Percentiles rank a stretch among this genome's conserved stretches.
phyloP scores from a whole-genome alignment of 768 basidiomycete genomes.

The Leccinum subgranulosum region DNA sequence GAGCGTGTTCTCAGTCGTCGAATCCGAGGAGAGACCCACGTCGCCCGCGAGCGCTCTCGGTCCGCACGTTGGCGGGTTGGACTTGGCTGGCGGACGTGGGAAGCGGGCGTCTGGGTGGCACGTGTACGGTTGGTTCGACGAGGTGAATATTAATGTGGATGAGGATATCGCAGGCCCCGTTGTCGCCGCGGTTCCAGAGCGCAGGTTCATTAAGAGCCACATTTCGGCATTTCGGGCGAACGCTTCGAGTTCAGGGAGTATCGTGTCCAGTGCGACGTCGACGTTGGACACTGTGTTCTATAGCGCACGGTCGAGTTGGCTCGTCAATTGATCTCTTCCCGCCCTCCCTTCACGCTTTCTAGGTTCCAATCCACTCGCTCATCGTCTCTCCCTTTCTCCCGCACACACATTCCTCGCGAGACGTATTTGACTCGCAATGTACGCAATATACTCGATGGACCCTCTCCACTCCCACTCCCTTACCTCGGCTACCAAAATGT shows the following conservation, averaged over 20 bases:
- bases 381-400: not conserved
- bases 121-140: constrained; percentile 15
- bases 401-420: not conserved
- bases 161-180: not conserved
- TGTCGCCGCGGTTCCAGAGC: not conserved
- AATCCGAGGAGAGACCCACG: constrained; percentile 4
- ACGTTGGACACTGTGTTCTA: constrained; percentile 28
- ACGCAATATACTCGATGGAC: not conserved
- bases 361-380: not conserved
- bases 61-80: constrained; percentile 28
- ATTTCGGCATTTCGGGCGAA: constrained; percentile 10
- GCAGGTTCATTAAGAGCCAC: constrained; percentile 10
- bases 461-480: not conserved
- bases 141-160: not conserved
- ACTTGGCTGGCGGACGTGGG: constrained; percentile 28
- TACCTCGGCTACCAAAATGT: not conserved
- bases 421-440: not conserved
- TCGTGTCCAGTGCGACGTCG: constrained; percentile 10
- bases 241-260: constrained; percentile 9
- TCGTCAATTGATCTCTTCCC: constrained; percentile 7
- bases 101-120: constrained; percentile 35
- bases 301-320: constrained; percentile 29
- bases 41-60: constrained; percentile 18
- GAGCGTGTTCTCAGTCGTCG: not conserved
- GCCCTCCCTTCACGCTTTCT: not conserved